Base-by-base conservation (phyloP, 2,329 filamentous ascomycete genomes). In the Hymenotorrendiella dingleyae region DNA sequence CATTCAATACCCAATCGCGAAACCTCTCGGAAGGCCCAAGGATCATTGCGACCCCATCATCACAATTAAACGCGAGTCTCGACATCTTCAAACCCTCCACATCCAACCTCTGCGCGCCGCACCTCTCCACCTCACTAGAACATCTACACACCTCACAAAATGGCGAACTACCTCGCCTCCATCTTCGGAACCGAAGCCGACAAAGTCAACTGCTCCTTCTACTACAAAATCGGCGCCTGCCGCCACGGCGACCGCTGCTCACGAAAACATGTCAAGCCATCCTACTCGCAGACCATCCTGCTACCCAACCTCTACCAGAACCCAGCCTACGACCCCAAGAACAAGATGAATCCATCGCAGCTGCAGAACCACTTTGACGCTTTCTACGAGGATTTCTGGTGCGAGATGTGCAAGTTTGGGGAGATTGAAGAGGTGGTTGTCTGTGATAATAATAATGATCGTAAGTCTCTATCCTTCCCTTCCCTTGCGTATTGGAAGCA, bases 141-240 rank as follows among this genome's bases (percentile, higher is more conserved):
- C n/a, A n/a, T 29, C 27, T 4, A 29, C 27, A 26, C 30, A 21
- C 22, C 21, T 40, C 38, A 37, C 28, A 69, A 21, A 62, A 95
- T 95, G 90, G 90, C 90, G 62, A 96, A 96, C 75, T 97, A 96
- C 66, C 86, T 98, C 66, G 93, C 93, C 61, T 95, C 89, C 64
- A 98, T 98, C 72, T 98, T 98, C 76, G 93, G 93, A 62, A 98
- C 93, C 22, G 93, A 98, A 77, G 93, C 97, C 69, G 93, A 98
- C 82, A 98, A 91, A 59, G 90, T 96, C 73, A 96, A 97, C 78
- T 96, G 93, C 79, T 93, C 86, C 45, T 98, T 98, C 80, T 98
- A 98, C 81, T 90, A 96, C 85, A 98, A 98, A 74, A 98, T 98
- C 67, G 93, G 93, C 65, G 93, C 93, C 42, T 98, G 93, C 74